Base-by-base conservation (phyloP, 2,329 filamentous ascomycete genomes). In the Hymenoscyphus albidus region DNA sequence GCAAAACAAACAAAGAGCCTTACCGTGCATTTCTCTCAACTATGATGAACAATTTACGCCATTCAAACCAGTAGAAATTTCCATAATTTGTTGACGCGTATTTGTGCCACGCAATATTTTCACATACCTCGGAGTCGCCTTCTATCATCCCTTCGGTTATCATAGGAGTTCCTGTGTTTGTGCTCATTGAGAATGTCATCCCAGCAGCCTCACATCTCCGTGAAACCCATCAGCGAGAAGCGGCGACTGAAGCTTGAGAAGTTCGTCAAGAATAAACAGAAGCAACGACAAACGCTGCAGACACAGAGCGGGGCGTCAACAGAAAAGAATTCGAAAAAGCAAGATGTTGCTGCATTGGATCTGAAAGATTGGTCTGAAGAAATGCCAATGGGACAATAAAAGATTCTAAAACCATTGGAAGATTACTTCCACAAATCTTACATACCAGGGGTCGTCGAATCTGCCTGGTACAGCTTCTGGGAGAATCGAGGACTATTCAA, bases 391-490 rank as follows among this genome's bases (percentile, higher is more conserved):
- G 90, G 90, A 71, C 84, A 92, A 79, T 93, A 92, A 85, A 93
- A 93, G 84, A 85, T 83, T 68, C 82, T 92, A 59, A 85, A 87
- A 78, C 82, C 87, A 51, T 81, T 93, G 70, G 89, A 93, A 63
- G 87, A 92, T 75, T 86, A 88, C 40, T 84, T 89, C 74, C 88
- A 89, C 79, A 94, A 94, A 77, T 92, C 93, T 60, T 97, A 97
- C 80, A 89, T 93, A 74, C 93, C 94, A 55, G 84, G 88, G 68
- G 90, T 89, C 64, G 93, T 98, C 69, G 94, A 97, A 80, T 88
- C 88, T n/a, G 92, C 91, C 18, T 95, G 93, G 86, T 94, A 95
- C 74, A 86, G 89, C 69, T 98, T 93, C 92, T 98, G 94, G 94
- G 92, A 97, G 82, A 89, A 93, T 82, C 84, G 91, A 70, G 93